These are phyloP conservation scores for Plenodomus tracheiphilus DNA, from an alignment of 2,329 filamentous ascomycete species.

Conservation along the genomic window DNA sequence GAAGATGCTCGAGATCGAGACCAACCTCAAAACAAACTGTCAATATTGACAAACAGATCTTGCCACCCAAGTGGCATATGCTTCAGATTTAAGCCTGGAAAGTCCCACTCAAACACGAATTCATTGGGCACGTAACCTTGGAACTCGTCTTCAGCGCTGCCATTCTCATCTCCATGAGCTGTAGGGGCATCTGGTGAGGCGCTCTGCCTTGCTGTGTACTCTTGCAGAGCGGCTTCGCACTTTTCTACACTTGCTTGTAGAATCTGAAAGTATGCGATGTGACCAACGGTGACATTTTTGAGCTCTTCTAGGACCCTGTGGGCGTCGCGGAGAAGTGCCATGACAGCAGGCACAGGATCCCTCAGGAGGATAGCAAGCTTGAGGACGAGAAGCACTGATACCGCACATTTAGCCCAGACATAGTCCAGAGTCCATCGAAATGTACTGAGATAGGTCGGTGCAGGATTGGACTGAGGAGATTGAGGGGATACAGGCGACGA, in stretches of 20 bases:
- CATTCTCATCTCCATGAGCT: constrained; percentile 3
- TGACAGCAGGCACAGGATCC: constrained; percentile 45
- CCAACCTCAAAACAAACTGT: constrained; percentile 31
- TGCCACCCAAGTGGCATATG: constrained; percentile 55
- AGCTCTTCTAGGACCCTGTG: constrained; percentile 51
- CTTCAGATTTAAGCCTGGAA: constrained; percentile 58
- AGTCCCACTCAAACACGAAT: constrained; percentile 63
- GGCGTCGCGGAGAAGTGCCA: constrained; percentile 49
- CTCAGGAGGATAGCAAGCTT: constrained; percentile 57
- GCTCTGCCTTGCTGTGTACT: constrained; percentile 32
- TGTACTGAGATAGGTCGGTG: constrained; percentile 51
- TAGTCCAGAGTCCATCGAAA: constrained; percentile 61
- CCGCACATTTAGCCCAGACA: constrained; percentile 62
- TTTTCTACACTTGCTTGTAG: constrained; percentile 56
- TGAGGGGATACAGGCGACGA: constrained; percentile 18
- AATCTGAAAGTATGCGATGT: constrained; percentile 55
- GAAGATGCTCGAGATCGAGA: too few relatives aligned
- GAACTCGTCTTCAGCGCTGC: constrained; percentile 51
- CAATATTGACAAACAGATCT: constrained; percentile 53
- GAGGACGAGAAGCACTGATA: constrained; percentile 59
- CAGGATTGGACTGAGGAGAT: constrained; percentile 5
- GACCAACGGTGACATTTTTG: constrained; percentile 47
- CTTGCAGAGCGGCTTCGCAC: constrained; percentile 51
- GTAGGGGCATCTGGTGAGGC: constrained; percentile 2
- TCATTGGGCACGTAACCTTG: constrained; percentile 59